phyloP scores from a whole-genome alignment of 2,329 filamentous ascomycete genomes.

The Camillea tinctor region DNA sequence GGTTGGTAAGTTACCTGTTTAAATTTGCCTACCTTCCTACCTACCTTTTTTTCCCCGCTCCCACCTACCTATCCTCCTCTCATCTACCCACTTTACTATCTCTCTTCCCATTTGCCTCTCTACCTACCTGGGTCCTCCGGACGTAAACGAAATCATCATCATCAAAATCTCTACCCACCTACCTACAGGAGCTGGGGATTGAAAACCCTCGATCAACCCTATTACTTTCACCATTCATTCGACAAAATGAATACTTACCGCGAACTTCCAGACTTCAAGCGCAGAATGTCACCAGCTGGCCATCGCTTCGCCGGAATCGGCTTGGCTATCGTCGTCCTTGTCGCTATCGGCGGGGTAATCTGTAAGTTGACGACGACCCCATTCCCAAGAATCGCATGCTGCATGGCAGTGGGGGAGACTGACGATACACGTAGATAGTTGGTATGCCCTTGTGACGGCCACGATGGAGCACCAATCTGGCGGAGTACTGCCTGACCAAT shows the following conservation, averaged over 20 bases:
- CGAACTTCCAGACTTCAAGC: slow-evolving; percentile 15
- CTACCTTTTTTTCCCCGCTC: neutral
- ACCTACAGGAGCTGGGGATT: no score
- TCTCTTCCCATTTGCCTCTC: no score
- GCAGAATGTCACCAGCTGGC: slow-evolving; percentile 4
- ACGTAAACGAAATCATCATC: no score
- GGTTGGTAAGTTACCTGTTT: slow-evolving; percentile 12
- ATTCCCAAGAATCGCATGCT: neutral
- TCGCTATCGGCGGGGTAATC: slow-evolving; percentile 8
- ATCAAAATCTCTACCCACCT: no score
- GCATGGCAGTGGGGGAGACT: neutral
- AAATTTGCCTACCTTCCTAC: neutral
- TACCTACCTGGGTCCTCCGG: no score
- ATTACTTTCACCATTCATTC: no score
- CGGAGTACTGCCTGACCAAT: no score
- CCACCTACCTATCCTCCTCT: no score
- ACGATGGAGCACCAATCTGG: slow-evolving; percentile 8
- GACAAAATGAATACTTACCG: no score
- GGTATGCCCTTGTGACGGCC: slow-evolving; percentile 19
- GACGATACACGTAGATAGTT: slow-evolving; percentile 15
- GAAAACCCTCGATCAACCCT: no score
- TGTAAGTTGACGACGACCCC: slow-evolving; percentile 12
- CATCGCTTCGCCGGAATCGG: slow-evolving; percentile 18
- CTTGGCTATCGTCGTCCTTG: slow-evolving; percentile 14
- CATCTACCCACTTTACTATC: no score